Base-by-base conservation (phyloP, 1,139 yeast species). In the Saccharomycopsis hybrid region DNA sequence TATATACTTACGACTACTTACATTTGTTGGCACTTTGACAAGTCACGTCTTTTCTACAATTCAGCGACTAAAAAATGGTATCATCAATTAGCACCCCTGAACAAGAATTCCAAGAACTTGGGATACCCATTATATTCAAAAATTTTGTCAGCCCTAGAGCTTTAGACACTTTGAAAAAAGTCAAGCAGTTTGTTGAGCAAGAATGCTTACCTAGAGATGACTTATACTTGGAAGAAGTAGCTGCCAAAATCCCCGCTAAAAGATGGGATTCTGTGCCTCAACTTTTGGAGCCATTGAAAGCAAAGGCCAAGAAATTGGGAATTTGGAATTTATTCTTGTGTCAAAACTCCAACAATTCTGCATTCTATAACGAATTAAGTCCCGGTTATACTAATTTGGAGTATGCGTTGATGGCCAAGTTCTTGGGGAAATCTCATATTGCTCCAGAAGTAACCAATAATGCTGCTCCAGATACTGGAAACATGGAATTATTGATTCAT, bases 381-480 rank as follows among this genome's bases (percentile, higher is more conserved):
- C 80, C 85, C 1, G 85, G 84, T 7, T 80, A 62, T 62, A 71
- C 85, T 50, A 82, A 82, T 62, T 66, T 82, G 59, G 88, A 82
- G 60, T 82, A 82, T 60, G 87, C 84, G 0, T 66, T 82, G 52
- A 80, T 82, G 87, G 85, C 85, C 1, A 80, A 77, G 59, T 80
- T 79, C 58, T 70, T 82, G 63, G 88, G 88, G 27, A 69, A 79
- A 50, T 71, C 80, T 1, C 66, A 68, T 50, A 62, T 72, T 48
- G 85, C 79, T 1, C 81, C 86, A 2, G 85, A 78, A 60, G 83
- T 78, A 30, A 78, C 83, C 56, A 82, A 82, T 62, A 77, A 82
- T 30, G 67, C 65, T 50, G 87, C 87, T 5, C 88, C 88, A 13
- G 88, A 82, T 59, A 81, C 87, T n/a, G 88, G 88, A 5, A 81